Evolutionary conservation across 2,329 filamentous ascomycete genomes (phyloP).

Genomic region (Curvularia verruculosa): DNA sequence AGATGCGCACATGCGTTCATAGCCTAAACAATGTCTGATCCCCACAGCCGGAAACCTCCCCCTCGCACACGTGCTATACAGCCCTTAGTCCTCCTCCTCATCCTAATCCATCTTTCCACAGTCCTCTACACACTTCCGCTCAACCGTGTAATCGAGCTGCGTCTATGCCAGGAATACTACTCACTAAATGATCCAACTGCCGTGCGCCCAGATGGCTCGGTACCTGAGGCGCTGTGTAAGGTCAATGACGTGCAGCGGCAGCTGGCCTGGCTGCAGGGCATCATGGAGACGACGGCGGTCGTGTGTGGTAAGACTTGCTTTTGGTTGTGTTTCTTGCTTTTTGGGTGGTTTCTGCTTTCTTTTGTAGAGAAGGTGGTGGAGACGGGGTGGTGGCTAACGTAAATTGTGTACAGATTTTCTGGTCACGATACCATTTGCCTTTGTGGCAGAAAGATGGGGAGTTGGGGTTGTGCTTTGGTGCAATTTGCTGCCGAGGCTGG

Average conservation of each 20-base stretch:
- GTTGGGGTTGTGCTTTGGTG: constrained; percentile 38
- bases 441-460: constrained; percentile 40
- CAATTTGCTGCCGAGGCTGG: constrained; percentile 41
- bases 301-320: constrained; percentile 41
- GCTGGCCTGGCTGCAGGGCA: constrained; percentile 61
- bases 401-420: constrained; percentile 33
- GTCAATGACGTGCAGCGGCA: constrained; percentile 58
- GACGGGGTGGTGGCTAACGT: not conserved
- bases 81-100: constrained; percentile 40
- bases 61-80: constrained; percentile 28
- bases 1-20: not conserved
- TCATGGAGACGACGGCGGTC: constrained; percentile 47
- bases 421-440: constrained; percentile 46
- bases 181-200: constrained; percentile 47
- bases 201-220: constrained; percentile 45
- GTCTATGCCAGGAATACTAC: constrained; percentile 59
- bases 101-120: constrained; percentile 42
- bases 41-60: constrained; percentile 12
- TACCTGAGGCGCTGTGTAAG: constrained; percentile 63
- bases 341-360: not conserved
- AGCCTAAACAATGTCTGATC: not conserved
- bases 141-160: constrained; percentile 46
- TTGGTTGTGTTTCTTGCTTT: not conserved
- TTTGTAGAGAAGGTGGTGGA: not conserved
- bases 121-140: constrained; percentile 47